Evolutionary conservation across 805 yeast genomes (phyloP).

Genomic region (Lachancea fermentati): DNA sequence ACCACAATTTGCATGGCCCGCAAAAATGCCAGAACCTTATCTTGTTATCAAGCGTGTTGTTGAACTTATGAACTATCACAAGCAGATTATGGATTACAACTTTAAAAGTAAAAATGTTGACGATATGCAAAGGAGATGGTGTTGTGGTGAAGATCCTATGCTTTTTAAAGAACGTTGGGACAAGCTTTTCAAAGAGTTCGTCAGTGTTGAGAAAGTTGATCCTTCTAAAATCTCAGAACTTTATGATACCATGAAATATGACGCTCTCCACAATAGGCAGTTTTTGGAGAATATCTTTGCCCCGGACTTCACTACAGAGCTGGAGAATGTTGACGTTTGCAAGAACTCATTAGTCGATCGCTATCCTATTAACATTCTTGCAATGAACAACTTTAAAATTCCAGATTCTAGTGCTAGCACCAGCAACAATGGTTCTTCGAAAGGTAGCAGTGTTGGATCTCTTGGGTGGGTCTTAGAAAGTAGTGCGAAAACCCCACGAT

Average conservation of each 20-base stretch:
- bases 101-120: constrained; percentile 61
- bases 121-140: constrained; percentile 77
- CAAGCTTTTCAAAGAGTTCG: constrained; percentile 86
- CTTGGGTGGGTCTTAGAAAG: constrained; percentile 62
- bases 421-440: constrained; percentile 12
- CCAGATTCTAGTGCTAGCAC: constrained; percentile 31
- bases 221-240: constrained; percentile 95
- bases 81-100: constrained; percentile 74
- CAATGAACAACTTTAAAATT: constrained; percentile 69
- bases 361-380: constrained; percentile 68
- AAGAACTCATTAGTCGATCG: constrained; percentile 52
- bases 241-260: constrained; percentile 97
- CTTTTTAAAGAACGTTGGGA: constrained; percentile 96
- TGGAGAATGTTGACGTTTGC: constrained; percentile 24
- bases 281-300: constrained; percentile 80
- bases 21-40: constrained; percentile 96
- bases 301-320: constrained; percentile 45
- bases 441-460: constrained; percentile 49
- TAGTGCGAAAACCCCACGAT: constrained; percentile 20
- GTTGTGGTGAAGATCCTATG: constrained; percentile 92
- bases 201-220: constrained; percentile 90
- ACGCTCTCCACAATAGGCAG: constrained; percentile 90
- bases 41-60: constrained; percentile 90
- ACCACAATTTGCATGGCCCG: constrained; percentile 97
- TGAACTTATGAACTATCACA: constrained; percentile 90